These are phyloP conservation scores for Begonia loranthoides DNA, from an alignment of 306 rosid species.

Conservation along the genomic window DNA sequence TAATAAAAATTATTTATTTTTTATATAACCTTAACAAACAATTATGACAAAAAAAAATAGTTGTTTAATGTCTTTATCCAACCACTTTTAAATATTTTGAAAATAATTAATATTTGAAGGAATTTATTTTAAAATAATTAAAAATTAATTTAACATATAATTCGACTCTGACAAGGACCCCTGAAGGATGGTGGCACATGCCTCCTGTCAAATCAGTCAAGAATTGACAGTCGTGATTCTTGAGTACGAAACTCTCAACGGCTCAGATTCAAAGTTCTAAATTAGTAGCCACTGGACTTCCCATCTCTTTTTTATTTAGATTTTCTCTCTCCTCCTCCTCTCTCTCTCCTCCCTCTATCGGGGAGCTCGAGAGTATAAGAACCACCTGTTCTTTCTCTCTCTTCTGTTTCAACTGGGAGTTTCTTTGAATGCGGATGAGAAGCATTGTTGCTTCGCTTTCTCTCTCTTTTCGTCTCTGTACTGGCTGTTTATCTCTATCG, in stretches of 20 bases:
- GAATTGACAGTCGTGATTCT: conserved; percentile 18
- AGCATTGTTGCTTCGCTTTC: conserved; percentile 18
- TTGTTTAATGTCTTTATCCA: too few relatives aligned
- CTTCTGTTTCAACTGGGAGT: conserved; percentile 18
- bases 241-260: conserved; percentile 38
- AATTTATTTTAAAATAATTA: background rate
- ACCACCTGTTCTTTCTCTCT: conserved; percentile 4
- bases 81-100: too few relatives aligned
- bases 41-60: too few relatives aligned
- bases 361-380: background rate
- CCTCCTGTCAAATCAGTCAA: conserved; percentile 62
- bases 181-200: conserved; percentile 94
- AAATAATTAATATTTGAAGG: too few relatives aligned
- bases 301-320: conserved; percentile 21
- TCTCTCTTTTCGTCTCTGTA: conserved; percentile 11
- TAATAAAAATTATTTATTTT: too few relatives aligned
- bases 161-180: conserved; percentile 85
- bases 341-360: background rate
- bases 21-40: too few relatives aligned
- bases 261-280: conserved; percentile 15
- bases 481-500: conserved; percentile 28
- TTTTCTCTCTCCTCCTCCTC: background rate
- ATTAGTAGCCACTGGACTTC: conserved; percentile 24
- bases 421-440: conserved; percentile 16
- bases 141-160: conserved; percentile 11